Conservation (phyloP, 2,329 filamentous ascomycete genomes). For the Neobulgaria alba region DNA sequence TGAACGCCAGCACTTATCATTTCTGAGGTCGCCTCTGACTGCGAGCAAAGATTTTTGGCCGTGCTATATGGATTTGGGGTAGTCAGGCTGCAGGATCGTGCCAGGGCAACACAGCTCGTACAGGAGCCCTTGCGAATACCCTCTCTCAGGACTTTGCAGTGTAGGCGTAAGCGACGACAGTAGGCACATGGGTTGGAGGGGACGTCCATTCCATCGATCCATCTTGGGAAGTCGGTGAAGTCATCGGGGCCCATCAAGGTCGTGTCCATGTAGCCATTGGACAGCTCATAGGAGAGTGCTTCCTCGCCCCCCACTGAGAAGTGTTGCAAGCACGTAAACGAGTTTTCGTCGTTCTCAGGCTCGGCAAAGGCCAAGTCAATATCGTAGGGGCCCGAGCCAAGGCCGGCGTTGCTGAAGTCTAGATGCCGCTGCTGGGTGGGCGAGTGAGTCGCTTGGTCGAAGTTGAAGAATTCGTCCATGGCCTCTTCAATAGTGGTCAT, state of each 20-base stretch:
- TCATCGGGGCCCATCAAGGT: constrained; percentile 34
- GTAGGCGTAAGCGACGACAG: constrained; percentile 43
- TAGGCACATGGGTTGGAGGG: constrained; percentile 39
- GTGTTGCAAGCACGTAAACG: constrained; percentile 51
- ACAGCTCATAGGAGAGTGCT: constrained; percentile 24
- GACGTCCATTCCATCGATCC: constrained; percentile 25
- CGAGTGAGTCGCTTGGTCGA: constrained; percentile 40
- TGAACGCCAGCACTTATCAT: too few species aligned
- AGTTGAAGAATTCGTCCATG: constrained; percentile 56
- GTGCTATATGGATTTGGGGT: background rate
- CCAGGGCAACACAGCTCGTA: constrained; percentile 52
- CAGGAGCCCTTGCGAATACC: constrained; percentile 53
- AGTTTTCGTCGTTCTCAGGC: constrained; percentile 49
- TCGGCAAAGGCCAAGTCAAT: constrained; percentile 48
- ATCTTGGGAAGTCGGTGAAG: constrained; percentile 32
- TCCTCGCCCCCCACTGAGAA: constrained; percentile 38
- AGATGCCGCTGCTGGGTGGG: background rate
- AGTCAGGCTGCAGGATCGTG: constrained; percentile 50
- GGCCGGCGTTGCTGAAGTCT: constrained; percentile 9
- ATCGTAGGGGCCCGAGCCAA: constrained; percentile 29
- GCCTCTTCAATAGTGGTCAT: constrained; percentile 35
- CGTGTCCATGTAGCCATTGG: constrained; percentile 27
- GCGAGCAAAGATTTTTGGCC: background rate
- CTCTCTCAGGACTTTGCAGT: constrained; percentile 53
- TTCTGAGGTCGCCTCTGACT: too few species aligned